Conservation (phyloP, 1,284 basidiomycete species). For the Cutaneotrichosporon arboriforme region DNA sequence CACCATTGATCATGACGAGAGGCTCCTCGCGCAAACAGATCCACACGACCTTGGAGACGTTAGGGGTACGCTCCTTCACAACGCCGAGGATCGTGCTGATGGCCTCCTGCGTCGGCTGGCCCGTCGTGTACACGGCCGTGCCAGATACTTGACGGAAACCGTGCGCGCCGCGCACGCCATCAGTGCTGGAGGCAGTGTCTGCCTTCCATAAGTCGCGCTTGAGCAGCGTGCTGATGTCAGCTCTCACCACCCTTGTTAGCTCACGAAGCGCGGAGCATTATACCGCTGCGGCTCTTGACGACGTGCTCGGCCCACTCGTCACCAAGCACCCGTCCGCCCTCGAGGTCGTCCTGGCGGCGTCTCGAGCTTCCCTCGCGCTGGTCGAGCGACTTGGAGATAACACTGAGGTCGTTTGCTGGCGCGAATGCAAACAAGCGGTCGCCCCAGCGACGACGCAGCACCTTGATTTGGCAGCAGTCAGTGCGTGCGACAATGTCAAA, state of each 20-base stretch:
- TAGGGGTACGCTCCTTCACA: conserved; percentile 61
- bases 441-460: conserved; percentile 70
- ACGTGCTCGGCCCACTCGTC: conserved; percentile 93
- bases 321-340: conserved; percentile 78
- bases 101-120: conserved; percentile 88
- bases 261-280: conserved; percentile 80
- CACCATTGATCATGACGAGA: conserved; percentile 71
- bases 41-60: conserved; percentile 70
- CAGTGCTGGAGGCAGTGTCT: conserved; percentile 58
- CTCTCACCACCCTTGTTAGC: conserved; percentile 22
- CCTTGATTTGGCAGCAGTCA: conserved; percentile 66
- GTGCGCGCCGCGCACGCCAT: conserved; percentile 79
- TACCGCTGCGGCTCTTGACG: conserved; percentile 86
- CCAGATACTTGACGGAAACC: conserved; percentile 85
- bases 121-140: conserved; percentile 75
- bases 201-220: conserved; percentile 88
- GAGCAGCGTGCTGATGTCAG: conserved; percentile 21
- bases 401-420: conserved; percentile 76
- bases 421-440: conserved; percentile 79
- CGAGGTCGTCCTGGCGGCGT: conserved; percentile 52
- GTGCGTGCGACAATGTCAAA: conserved; percentile 11
- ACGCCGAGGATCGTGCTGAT: conserved; percentile 73
- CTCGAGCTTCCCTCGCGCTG: conserved; percentile 18
- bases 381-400: conserved; percentile 42
- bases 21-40: conserved; percentile 91